phyloP scores from a whole-genome alignment of 2,329 filamentous ascomycete species.

The Trichoderma oligosporum region DNA sequence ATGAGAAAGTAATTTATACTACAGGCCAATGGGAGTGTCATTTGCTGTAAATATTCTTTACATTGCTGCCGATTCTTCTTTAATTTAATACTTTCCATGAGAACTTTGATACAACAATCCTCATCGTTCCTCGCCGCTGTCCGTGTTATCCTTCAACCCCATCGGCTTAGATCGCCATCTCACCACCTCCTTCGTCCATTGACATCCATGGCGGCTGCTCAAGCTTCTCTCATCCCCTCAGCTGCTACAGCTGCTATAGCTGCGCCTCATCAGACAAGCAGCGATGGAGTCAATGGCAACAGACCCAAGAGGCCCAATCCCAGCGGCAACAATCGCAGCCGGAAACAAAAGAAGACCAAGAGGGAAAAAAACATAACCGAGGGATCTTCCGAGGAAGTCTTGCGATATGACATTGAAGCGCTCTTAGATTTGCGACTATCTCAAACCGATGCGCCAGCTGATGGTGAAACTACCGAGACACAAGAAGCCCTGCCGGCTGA shows the following conservation, averaged over 20 bases:
- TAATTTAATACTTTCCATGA: slow-evolving; percentile 22
- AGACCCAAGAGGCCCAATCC: slow-evolving; percentile 26
- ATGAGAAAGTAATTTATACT: not conserved
- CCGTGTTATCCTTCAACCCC: not conserved
- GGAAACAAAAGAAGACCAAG: slow-evolving; percentile 52
- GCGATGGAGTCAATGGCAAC: slow-evolving; percentile 14
- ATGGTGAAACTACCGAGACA: slow-evolving; percentile 17
- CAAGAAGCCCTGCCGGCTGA: slow-evolving; percentile 54
- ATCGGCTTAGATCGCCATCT: not conserved
- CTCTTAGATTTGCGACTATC: slow-evolving; percentile 45
- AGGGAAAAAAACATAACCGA: slow-evolving; percentile 57
- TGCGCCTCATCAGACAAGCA: slow-evolving; percentile 1
- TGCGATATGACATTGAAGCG: slow-evolving; percentile 59
- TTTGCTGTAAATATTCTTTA: not conserved
- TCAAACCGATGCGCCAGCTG: slow-evolving; percentile 28
- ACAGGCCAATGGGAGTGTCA: not conserved
- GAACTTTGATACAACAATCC: slow-evolving; percentile 13
- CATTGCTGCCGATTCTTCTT: not conserved
- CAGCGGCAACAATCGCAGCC: slow-evolving; percentile 23
- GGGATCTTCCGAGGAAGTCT: slow-evolving; percentile 63
- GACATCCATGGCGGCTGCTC: slow-evolving; percentile 20
- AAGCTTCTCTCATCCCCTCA: slow-evolving; percentile 10
- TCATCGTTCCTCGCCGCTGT: not conserved
- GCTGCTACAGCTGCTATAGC: not conserved
- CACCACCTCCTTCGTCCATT: slow-evolving; percentile 2